Evolutionary conservation across 2,329 filamentous ascomycete genomes (phyloP).

Genomic region (Claviceps sp.): DNA sequence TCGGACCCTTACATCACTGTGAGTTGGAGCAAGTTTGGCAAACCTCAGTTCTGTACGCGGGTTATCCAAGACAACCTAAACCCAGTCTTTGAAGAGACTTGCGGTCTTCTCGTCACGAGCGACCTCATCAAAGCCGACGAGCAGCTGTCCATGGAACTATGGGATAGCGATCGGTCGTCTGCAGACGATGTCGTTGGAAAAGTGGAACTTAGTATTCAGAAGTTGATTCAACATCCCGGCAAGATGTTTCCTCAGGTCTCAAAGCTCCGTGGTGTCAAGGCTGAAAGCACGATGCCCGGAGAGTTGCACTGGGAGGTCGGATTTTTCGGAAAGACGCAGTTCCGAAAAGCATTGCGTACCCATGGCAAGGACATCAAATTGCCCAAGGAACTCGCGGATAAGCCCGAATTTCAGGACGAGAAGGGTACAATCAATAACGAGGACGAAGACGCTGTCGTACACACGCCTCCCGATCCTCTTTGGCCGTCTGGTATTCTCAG

Average conservation of each 20-base stretch:
- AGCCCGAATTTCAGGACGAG: slow-evolving; percentile 74
- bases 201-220: slow-evolving; percentile 83
- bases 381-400: slow-evolving; percentile 58
- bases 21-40: slow-evolving; percentile 90
- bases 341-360: slow-evolving; percentile 71
- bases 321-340: slow-evolving; percentile 83
- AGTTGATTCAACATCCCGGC: slow-evolving; percentile 83
- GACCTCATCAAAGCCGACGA: slow-evolving; percentile 90
- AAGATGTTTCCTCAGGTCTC: slow-evolving; percentile 87
- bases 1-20: slow-evolving; percentile 94
- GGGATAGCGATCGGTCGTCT: slow-evolving; percentile 88
- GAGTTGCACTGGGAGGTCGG: slow-evolving; percentile 94
- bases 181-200: slow-evolving; percentile 94
- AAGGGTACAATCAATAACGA: slow-evolving; percentile 55
- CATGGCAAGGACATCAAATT: slow-evolving; percentile 73
- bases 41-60: slow-evolving; percentile 93
- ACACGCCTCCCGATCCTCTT: slow-evolving; percentile 87
- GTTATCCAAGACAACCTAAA: slow-evolving; percentile 93
- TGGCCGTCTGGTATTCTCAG: slow-evolving; percentile 88
- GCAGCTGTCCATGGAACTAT: slow-evolving; percentile 83
- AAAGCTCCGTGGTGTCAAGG: slow-evolving; percentile 68
- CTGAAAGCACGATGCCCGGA: slow-evolving; percentile 79
- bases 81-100: slow-evolving; percentile 80
- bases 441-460: slow-evolving; percentile 71
- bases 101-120: slow-evolving; percentile 72